Evolutionary conservation across 2,329 filamentous ascomycete genomes (phyloP), one percentile per base, ranked within the genome.

Genomic region (Hypoxylon sp.): DNA sequence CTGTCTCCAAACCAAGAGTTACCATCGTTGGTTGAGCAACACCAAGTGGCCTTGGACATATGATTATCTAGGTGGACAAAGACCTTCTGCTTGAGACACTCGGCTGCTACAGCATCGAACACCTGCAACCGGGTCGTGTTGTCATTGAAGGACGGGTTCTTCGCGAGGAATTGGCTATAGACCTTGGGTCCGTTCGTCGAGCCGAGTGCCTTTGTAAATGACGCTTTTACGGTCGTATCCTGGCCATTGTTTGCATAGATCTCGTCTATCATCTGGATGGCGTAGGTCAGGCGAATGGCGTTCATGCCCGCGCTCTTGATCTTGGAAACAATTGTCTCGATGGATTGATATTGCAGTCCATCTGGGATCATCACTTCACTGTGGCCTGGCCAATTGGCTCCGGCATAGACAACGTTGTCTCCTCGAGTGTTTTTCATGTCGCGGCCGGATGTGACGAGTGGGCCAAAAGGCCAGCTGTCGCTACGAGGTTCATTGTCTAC

Each of bases 321-420:
- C 77, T 85, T 85, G 2, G 82, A 77, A 0, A 89, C 84, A 37
- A 91, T 85, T 6, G 77, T 79, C 39, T 81, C 79, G 52, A 91
- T 82, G 0, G 88, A 89, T 37, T 85, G 84, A 76, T 89, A 89
- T 74, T 89, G 87, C 2, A 91, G 81, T 2, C 89, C 89, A 69
- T 91, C 88, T 0, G 88, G 88, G 0, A 91, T 82, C 88, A 91
- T 90, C n/a, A 85, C 83, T 48, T 89, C 87, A 48, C 83, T 84
- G 15, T 86, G 84, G 0, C 87, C 88, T 0, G 88, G 87, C 88
- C 88, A 91, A 71, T 91, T 91, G 11, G 83, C 83, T 0, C 88
- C 88, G 3, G 85, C 87, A 61, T 86, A 84, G 6, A 80, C 84
- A 35, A 88, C 77, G 35, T 79, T 80, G 2, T 80, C 74, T 39